These are phyloP conservation scores for Annulohypoxylon nitens DNA, from an alignment of 495 filamentous ascomycete genomes.

Conservation along the genomic window DNA sequence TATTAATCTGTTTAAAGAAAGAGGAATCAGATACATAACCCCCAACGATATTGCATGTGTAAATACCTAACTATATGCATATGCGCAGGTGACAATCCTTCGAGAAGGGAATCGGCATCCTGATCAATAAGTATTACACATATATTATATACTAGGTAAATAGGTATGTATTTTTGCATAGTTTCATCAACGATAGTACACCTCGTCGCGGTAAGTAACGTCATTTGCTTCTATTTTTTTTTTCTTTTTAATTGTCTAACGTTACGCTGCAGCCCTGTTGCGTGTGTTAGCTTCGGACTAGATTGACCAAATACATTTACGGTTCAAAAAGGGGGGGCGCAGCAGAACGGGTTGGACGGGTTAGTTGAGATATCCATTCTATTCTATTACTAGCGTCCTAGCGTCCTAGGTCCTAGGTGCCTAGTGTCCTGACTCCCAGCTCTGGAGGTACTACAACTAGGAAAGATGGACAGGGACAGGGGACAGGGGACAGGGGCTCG, in stretches of 20 bases:
- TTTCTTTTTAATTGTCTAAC: background rate
- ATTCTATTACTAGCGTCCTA: too few relatives aligned
- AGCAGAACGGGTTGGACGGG: background rate
- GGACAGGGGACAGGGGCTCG: too few relatives aligned
- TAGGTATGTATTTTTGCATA: background rate
- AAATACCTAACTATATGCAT: background rate
- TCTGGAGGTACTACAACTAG: background rate
- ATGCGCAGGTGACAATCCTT: slow-evolving; percentile 16
- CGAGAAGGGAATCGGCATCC: background rate
- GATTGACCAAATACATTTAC: background rate
- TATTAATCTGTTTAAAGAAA: slow-evolving; percentile 1
- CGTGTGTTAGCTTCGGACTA: slow-evolving; percentile 9
- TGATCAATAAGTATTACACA: too few relatives aligned
- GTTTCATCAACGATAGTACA: background rate
- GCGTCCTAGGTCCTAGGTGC: too few relatives aligned
- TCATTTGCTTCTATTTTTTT: slow-evolving; percentile 40
- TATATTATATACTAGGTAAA: background rate
- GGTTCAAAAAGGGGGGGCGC: background rate
- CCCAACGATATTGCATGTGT: background rate
- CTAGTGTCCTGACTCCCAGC: too few relatives aligned
- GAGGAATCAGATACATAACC: slow-evolving; percentile 20
- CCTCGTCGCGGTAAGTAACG: slow-evolving; percentile 6
- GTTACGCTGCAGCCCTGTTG: slow-evolving; percentile 29
- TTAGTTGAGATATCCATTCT: background rate
- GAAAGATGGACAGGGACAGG: background rate